These are phyloP conservation scores for Myxozyma mucilagina DNA, from an alignment of 805 yeast genomes.

Conservation along the genomic window DNA sequence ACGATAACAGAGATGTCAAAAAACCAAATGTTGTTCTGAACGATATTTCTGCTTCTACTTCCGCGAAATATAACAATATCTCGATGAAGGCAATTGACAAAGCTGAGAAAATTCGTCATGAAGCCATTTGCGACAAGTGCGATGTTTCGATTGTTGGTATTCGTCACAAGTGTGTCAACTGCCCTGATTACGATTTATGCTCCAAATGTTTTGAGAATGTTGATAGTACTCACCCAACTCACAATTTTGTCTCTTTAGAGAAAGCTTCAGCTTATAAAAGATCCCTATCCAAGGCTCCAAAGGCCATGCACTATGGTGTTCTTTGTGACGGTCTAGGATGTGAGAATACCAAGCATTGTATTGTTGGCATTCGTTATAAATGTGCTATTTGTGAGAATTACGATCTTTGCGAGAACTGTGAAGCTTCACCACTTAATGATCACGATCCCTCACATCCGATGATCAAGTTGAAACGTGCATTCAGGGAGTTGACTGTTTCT, in stretches of 20 bases:
- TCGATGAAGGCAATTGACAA: not conserved
- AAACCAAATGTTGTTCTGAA: not conserved
- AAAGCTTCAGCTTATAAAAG: conserved; percentile 9
- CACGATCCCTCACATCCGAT: conserved; percentile 33
- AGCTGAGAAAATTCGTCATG: not conserved
- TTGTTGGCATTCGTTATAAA: conserved; percentile 48
- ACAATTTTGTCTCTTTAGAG: conserved; percentile 29
- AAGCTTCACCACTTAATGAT: conserved; percentile 28
- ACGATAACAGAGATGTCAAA: not conserved
- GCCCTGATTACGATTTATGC: conserved; percentile 55
- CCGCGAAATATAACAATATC: not conserved
- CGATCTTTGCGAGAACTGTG: conserved; percentile 51
- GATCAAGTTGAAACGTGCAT: conserved; percentile 40
- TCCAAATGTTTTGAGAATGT: conserved; percentile 37
- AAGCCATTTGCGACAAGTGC: conserved; percentile 37
- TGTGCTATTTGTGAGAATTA: conserved; percentile 52
- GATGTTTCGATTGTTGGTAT: conserved; percentile 41
- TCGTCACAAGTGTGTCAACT: conserved; percentile 51
- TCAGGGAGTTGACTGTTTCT: conserved; percentile 8
- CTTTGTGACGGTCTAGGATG: conserved; percentile 39
- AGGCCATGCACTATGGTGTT: conserved; percentile 22
- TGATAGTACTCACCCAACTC: conserved; percentile 29
- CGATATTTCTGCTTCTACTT: not conserved
- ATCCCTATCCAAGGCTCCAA: not conserved
- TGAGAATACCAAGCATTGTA: conserved; percentile 23